Evolutionary conservation across 306 rosid genomes (phyloP).

Genomic region (Fragaria nilgerrensis): DNA sequence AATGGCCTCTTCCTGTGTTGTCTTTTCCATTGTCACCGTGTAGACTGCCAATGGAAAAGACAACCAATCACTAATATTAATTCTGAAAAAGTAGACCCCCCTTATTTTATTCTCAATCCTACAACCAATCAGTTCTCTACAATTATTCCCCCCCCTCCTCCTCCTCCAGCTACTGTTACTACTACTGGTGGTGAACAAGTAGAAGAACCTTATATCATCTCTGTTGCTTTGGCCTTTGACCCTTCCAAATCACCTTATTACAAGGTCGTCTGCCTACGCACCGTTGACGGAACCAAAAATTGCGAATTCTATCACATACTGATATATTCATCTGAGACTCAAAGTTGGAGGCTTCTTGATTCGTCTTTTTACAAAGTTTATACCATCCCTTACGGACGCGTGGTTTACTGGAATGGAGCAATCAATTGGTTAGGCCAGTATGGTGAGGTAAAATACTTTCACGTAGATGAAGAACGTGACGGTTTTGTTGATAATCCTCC

Average conservation of each 20-base stretch:
- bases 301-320: background rate
- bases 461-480: background rate
- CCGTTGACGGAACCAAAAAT: background rate
- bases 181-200: background rate
- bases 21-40: background rate
- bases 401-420: background rate
- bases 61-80: too few relatives aligned
- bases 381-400: background rate
- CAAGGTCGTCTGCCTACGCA: background rate
- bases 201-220: background rate
- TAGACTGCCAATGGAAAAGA: too few relatives aligned
- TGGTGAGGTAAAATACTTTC: background rate
- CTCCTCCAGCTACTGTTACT: background rate
- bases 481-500: background rate
- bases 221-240: conserved; percentile 1
- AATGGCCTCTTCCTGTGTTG: background rate
- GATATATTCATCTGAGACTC: background rate
- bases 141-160: background rate
- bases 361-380: too few relatives aligned
- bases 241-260: background rate
- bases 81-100: too few relatives aligned
- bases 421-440: background rate
- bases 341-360: background rate
- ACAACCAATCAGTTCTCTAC: background rate
- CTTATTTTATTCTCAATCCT: background rate